Base-by-base conservation (phyloP, 495 filamentous ascomycete genomes). In the Trichoderma virens region DNA sequence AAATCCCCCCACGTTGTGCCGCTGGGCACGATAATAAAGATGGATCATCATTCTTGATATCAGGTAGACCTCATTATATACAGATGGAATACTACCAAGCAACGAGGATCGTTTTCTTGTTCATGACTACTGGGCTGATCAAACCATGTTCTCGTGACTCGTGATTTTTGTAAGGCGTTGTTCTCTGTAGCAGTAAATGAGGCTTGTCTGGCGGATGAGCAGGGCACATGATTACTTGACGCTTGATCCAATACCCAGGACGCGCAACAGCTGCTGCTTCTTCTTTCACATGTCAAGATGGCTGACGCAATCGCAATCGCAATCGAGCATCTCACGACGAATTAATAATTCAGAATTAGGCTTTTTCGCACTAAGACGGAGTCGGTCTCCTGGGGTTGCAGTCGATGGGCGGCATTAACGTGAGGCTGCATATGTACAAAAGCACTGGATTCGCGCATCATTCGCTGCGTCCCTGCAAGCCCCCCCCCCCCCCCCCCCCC, bases 21-120 rank as follows among this genome's bases (percentile, higher is more conserved):
- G n/a, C 11, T 18, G 25, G 7, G 23, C 14, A 30, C 47, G 28
- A 20, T n/a, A 47, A 3, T n/a, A 47, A 5, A 11, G n/a, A 11
- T 16, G 47, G 25, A 30, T 28, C 23, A 56, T 27, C n/a, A 28
- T 28, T 16, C 14, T 56, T 56, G 47, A 56, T 56, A 56, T 13
- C 47, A 27, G 47, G 47, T 56, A 56, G 47, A 56, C 25, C 28
- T 27, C 27, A 7, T 35, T 6, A 23, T 56, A 56, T 56, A 28
- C 47, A 56, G 23, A 56, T 30, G 47, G 47, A 27, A 56, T 47
- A 47, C 43, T 56, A 56, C 47, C 47, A 56, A 56, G 23, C 7
- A 56, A 28, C 8, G 25, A 56, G 23, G 47, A 56, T 23, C 16
- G 1, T 16, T 54, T 23, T 27, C 45, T 1, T 54, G 0, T 43